phyloP scores from a whole-genome alignment of 352 stramenopile species.

The Globisporangium radiosum region DNA sequence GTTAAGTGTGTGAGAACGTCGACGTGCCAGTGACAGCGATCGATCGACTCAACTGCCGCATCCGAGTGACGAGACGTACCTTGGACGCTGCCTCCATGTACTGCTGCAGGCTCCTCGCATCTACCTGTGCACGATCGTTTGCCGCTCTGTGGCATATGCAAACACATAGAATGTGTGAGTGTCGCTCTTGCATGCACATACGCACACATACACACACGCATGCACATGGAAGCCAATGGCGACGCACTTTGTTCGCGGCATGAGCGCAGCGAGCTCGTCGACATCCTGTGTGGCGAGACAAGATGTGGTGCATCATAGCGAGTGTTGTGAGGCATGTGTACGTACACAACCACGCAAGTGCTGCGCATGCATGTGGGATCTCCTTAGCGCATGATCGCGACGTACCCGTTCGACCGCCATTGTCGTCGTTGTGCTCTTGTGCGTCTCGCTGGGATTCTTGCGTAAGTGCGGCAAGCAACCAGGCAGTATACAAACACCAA shows the following conservation, averaged over 20 bases:
- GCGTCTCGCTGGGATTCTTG: neutral
- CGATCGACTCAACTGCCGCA: too few relatives aligned
- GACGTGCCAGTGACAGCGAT: too few relatives aligned
- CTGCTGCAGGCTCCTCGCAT: constrained; percentile 43
- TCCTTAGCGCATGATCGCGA: neutral
- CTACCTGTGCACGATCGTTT: constrained; percentile 36
- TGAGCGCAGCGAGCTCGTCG: constrained; percentile 60
- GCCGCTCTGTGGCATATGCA: constrained; percentile 18
- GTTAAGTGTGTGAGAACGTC: too few relatives aligned
- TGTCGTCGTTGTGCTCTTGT: neutral
- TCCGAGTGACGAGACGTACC: constrained; percentile 3
- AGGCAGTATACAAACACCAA: constrained; percentile 9
- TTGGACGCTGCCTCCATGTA: constrained; percentile 48
- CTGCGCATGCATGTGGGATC: too few relatives aligned
- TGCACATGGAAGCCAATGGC: neutral
- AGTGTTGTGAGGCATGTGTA: too few relatives aligned
- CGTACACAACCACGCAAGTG: too few relatives aligned
- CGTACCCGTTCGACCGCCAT: neutral
- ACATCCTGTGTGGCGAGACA: constrained; percentile 7
- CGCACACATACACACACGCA: neutral
- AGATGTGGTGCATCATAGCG: neutral
- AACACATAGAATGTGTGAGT: neutral
- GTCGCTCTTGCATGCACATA: neutral
- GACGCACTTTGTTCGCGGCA: constrained; percentile 62
- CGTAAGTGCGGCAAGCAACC: neutral